Evolutionary conservation across 768 basidiomycete genomes (phyloP), one percentile per base, ranked within the genome.

Genomic region (Tulasnella sp.): DNA sequence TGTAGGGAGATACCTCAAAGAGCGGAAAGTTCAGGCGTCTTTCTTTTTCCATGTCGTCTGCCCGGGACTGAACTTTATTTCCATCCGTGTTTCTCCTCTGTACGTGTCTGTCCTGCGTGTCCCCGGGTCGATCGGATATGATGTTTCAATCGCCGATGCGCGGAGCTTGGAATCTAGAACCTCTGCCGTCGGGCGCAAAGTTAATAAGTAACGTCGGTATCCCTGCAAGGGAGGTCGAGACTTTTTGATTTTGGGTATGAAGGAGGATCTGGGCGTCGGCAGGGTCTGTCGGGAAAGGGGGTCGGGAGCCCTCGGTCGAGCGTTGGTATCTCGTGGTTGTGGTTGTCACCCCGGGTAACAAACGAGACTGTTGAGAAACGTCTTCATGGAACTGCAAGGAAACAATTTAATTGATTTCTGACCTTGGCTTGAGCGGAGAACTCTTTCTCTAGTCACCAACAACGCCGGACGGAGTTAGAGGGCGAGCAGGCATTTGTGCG

Each of bases 1-100:
- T 68, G 27, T 34, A 27, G 31, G 34, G 62, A 68, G 62, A 68
- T 68, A 68, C 62, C 21, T 68, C 31, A 36, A 68, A 68, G 4
- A 68, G 62, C 62, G 62, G 62, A 68, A 68, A 68, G 62, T 68
- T 68, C 62, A 68, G 62, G 62, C 62, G 62, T 68, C 62, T 68
- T 68, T 68, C 62, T 36, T 27, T 27, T 68, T 68, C 62, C 62
- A 31, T 68, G 62, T 36, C 34, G 62, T 68, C 62, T 68, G 62
- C 62, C 62, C 62, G 62, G 62, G 62, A 68, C 12, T 68, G 62
- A 68, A 68, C 62, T 68, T 68, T 68, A 68, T 16, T 31, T 31
- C 16, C 62, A 27, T 52, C 52, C 52, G 52, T 52, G 52, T 52
- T 52, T 52, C 31, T 14, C 27, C 62, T 27, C 31, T 68, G 31